Conservation (phyloP, 176 grass and related monocot species). For the Sorghum bicolor region DNA sequence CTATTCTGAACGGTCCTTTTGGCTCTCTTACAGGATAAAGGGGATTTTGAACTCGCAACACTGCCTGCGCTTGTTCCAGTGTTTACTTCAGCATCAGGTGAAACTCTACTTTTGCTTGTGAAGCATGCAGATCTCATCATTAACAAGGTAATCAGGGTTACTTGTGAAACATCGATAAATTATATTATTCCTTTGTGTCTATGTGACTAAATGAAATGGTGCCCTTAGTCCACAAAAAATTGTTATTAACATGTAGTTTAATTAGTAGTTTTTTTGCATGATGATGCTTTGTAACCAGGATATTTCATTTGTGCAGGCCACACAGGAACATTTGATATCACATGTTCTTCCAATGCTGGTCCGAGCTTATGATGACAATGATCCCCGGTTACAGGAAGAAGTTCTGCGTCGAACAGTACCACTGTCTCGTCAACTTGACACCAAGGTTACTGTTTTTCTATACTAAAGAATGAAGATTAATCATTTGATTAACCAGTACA, state of each 20-base stretch:
- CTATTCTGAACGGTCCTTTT: constrained; percentile 13
- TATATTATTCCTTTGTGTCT: not conserved
- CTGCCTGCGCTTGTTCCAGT: constrained; percentile 91
- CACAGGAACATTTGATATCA: constrained; percentile 78
- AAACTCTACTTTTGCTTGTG: constrained; percentile 96
- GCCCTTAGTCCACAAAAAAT: constrained; percentile 4
- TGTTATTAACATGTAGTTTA: not conserved
- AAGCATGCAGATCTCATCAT: constrained; percentile 94
- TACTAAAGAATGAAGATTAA: not conserved
- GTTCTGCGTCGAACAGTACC: constrained; percentile 73
- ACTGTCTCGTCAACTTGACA: constrained; percentile 72
- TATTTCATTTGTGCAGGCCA: constrained; percentile 39
- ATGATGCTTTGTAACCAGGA: not conserved
- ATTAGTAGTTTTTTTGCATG: not conserved
- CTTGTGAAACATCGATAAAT: not conserved
- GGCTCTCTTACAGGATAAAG: constrained; percentile 67
- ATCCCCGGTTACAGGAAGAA: constrained; percentile 97
- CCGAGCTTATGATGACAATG: constrained; percentile 93
- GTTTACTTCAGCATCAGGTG: constrained; percentile 89
- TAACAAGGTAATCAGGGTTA: constrained; percentile 64
- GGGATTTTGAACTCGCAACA: constrained; percentile 96
- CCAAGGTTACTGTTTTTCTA: constrained; percentile 51
- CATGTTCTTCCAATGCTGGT: constrained; percentile 91
- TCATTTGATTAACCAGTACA: constrained; percentile 26
- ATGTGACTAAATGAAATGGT: not conserved